A percentile compares a stretch with the other conserved stretches of the same genome.
These are phyloP conservation scores for Aeschynomene evenia DNA, from an alignment of 306 rosid species.

Conservation along the genomic window DNA sequence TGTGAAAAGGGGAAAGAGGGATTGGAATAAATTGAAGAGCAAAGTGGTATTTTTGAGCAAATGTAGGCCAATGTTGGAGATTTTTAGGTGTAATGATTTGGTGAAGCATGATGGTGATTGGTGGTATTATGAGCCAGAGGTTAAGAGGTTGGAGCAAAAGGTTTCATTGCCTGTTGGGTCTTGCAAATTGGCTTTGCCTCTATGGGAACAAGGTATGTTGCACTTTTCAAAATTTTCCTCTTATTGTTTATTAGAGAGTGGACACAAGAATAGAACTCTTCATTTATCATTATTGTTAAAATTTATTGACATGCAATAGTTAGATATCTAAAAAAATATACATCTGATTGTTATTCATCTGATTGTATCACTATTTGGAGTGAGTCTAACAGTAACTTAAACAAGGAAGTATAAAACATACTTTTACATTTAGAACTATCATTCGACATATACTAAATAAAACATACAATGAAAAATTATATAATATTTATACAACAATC, in stretches of 20 bases:
- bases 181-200: constrained; percentile 81
- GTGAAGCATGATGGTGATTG: constrained; percentile 63
- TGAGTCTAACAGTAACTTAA: too few species aligned
- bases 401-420: too few species aligned
- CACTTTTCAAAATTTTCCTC: not conserved
- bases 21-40: constrained; percentile 38
- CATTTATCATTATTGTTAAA: too few species aligned
- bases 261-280: not conserved
- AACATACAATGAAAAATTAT: too few species aligned
- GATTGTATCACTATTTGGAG: too few species aligned
- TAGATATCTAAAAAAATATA: too few species aligned
- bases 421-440: too few species aligned
- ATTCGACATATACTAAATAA: too few species aligned
- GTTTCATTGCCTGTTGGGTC: constrained; percentile 79
- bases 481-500: too few species aligned
- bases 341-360: too few species aligned
- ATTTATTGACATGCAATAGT: too few species aligned
- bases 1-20: constrained; percentile 59
- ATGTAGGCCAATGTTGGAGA: constrained; percentile 88
- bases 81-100: constrained; percentile 76
- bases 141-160: constrained; percentile 58
- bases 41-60: constrained; percentile 72
- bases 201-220: constrained; percentile 85
- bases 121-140: constrained; percentile 74
- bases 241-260: not conserved